phyloP scores from a whole-genome alignment of 1,284 basidiomycete genomes.

The Cerioporus squamosus region DNA sequence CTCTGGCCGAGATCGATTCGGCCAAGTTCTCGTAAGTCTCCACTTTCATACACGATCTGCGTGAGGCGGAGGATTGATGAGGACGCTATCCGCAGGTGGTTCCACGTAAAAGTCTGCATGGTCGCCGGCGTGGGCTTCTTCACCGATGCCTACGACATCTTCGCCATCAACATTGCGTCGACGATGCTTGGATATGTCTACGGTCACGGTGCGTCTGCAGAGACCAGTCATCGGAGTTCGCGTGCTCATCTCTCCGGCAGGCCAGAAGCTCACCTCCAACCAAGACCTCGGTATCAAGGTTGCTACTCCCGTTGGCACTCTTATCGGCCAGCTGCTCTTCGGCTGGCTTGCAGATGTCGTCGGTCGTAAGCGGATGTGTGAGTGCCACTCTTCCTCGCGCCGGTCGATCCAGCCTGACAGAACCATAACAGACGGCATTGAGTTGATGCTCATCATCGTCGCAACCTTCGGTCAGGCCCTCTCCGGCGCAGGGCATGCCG shows the following conservation, averaged over 20 bases:
- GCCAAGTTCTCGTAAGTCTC: conserved; percentile 49
- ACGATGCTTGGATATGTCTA: conserved; percentile 82
- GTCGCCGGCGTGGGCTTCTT: conserved; percentile 85
- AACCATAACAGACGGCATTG: conserved; percentile 52
- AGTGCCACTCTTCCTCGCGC: conserved; percentile 10
- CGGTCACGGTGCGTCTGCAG: conserved; percentile 38
- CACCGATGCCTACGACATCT: conserved; percentile 81
- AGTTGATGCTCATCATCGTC: conserved; percentile 61
- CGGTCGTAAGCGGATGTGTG: conserved; percentile 58
- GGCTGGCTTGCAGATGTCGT: conserved; percentile 59
- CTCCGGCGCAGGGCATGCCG: conserved; percentile 53
- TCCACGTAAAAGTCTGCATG: conserved; percentile 71
- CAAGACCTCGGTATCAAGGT: conserved; percentile 82
- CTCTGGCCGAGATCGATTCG: conserved; percentile 60
- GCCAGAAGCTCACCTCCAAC: conserved; percentile 49
- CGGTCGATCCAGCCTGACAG: conserved; percentile 1
- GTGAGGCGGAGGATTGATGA: neutral
- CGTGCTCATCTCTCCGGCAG: conserved; percentile 1
- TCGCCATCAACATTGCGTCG: conserved; percentile 78
- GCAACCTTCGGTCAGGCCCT: conserved; percentile 53
- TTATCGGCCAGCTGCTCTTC: conserved; percentile 63
- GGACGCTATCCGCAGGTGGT: conserved; percentile 34
- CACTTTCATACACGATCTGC: no score
- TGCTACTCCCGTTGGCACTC: conserved; percentile 67
- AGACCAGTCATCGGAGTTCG: neutral